Conservation (phyloP, 306 rosid species). For the Pterocarpus santalinus region DNA sequence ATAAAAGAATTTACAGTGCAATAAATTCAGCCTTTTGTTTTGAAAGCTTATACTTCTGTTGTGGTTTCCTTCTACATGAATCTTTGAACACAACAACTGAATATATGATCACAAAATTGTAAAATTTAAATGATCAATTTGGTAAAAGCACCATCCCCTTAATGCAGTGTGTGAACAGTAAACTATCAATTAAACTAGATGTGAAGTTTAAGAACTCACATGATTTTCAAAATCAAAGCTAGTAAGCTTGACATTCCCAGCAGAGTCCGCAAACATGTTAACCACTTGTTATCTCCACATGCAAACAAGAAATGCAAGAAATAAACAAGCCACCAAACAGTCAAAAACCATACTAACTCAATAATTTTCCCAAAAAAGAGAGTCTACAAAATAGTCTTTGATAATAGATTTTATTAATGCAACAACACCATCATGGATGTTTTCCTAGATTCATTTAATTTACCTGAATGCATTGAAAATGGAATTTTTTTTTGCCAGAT, state of each 20-base stretch:
- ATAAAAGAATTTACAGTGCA: too few relatives aligned
- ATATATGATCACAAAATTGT: neutral
- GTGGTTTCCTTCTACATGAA: neutral
- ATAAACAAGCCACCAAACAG: neutral
- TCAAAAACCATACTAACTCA: neutral
- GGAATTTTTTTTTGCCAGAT: too few relatives aligned
- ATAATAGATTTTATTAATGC: neutral
- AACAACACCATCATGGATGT: too few relatives aligned
- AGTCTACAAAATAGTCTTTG: neutral
- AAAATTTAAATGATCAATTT: neutral
- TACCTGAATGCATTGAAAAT: too few relatives aligned
- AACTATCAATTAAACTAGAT: neutral
- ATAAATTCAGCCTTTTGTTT: too few relatives aligned
- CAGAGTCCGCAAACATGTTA: neutral
- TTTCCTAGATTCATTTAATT: too few relatives aligned
- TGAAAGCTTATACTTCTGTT: too few relatives aligned
- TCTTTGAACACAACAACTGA: too few relatives aligned
- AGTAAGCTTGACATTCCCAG: neutral
- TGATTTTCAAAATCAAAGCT: neutral
- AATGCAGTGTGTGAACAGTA: neutral
- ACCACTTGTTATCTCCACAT: too few relatives aligned
- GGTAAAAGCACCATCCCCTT: neutral
- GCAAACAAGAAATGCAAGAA: neutral
- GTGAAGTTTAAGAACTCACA: neutral
- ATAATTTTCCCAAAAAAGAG: neutral